phyloP scores from a whole-genome alignment of 805 yeast genomes.

The Metschnikowia santaceciliae region DNA sequence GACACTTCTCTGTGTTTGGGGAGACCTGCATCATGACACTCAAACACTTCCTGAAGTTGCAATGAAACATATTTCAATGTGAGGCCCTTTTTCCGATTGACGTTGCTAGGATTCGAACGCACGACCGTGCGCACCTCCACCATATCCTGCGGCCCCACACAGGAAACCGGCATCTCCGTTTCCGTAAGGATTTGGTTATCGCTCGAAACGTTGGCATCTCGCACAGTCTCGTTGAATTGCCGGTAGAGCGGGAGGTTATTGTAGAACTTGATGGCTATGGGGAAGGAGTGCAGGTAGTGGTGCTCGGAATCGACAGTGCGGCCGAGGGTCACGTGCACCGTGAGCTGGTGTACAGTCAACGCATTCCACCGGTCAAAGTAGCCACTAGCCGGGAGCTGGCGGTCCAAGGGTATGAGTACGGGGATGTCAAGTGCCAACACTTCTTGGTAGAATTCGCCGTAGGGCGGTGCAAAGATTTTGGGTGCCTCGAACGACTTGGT shows the following conservation, averaged over 20 bases:
- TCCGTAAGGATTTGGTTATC: conserved; percentile 49
- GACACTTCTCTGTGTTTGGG: conserved; percentile 45
- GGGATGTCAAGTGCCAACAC: conserved; percentile 58
- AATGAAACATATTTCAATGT: conserved; percentile 43
- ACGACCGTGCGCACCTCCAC: conserved; percentile 38
- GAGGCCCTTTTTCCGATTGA: conserved; percentile 27
- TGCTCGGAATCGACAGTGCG: conserved; percentile 27
- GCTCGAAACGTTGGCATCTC: conserved; percentile 40
- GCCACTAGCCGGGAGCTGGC: conserved; percentile 52
- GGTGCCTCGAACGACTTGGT: conserved; percentile 34
- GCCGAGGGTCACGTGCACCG: conserved; percentile 35
- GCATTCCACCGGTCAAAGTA: conserved; percentile 46
- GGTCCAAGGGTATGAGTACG: conserved; percentile 51
- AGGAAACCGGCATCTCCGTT: conserved; percentile 45
- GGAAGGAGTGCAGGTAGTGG: conserved; percentile 35
- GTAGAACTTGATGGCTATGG: conserved; percentile 52
- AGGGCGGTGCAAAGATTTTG: conserved; percentile 34
- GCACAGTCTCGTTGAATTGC: conserved; percentile 51
- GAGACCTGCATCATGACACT: conserved; percentile 48
- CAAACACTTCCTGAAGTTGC: conserved; percentile 52
- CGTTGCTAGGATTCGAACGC: conserved; percentile 35
- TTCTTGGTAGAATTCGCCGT: conserved; percentile 36
- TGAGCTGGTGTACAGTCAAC: conserved; percentile 43
- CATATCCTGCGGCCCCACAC: conserved; percentile 57
- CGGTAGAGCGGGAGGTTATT: conserved; percentile 54